Conservation (phyloP, 371 early-diverging fungal species). For the Mortierella sp. region DNA sequence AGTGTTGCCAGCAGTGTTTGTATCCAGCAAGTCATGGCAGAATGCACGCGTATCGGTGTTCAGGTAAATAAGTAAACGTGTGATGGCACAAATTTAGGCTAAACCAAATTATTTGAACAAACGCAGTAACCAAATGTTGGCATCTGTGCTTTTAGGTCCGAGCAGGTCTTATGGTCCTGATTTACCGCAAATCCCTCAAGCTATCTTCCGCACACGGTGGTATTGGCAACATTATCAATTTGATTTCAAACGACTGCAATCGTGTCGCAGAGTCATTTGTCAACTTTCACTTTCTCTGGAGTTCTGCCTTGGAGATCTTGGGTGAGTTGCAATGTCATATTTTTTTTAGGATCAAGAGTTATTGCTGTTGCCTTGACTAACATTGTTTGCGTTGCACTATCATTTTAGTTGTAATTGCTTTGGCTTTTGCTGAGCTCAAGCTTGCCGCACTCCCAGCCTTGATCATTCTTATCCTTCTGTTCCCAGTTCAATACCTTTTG, state of each 20-base stretch:
- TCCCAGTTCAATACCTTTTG: constrained; percentile 74
- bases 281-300: constrained; percentile 80
- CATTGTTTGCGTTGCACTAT: too few species aligned
- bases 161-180: constrained; percentile 75
- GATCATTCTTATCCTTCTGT: constrained; percentile 65
- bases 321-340: constrained; percentile 43
- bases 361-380: too few species aligned
- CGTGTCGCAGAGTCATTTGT: constrained; percentile 74
- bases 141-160: constrained; percentile 56
- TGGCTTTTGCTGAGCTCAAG: constrained; percentile 66
- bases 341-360: not conserved
- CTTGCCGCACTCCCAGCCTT: constrained; percentile 68
- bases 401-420: constrained; percentile 51
- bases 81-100: not conserved
- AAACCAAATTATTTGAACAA: not conserved
- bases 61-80: constrained; percentile 56
- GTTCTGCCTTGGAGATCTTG: constrained; percentile 59
- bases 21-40: constrained; percentile 68
- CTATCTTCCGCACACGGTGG: constrained; percentile 73
- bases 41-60: constrained; percentile 69
- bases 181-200: constrained; percentile 76
- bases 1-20: constrained; percentile 61
- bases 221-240: constrained; percentile 68
- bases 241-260: constrained; percentile 71
- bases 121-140: not conserved